These are phyloP conservation scores for Phialophora macrospora DNA, from an alignment of 2,329 filamentous ascomycete genomes.

Conservation along the genomic window DNA sequence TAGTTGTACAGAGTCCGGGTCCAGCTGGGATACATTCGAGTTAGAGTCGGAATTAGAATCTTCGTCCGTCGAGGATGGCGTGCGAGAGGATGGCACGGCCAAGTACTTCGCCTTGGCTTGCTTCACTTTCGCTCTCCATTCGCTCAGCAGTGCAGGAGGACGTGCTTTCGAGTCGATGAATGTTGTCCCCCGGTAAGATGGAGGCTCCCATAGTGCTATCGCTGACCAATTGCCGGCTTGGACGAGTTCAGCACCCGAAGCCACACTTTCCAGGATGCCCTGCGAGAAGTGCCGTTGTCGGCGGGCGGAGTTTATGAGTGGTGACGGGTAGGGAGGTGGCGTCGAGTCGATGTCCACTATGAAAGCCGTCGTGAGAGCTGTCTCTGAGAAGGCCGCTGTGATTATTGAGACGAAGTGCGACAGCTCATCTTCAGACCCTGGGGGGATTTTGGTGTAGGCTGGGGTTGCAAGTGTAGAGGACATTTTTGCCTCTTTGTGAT, in stretches of 20 bases:
- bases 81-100: slow-evolving; percentile 1
- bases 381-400: slow-evolving; percentile 30
- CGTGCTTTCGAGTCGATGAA: slow-evolving; percentile 33
- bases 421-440: slow-evolving; percentile 22
- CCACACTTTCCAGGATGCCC: slow-evolving; percentile 32
- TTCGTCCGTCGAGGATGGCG: slow-evolving; percentile 2
- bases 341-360: slow-evolving; percentile 35
- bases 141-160: slow-evolving; percentile 27
- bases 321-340: slow-evolving; percentile 33
- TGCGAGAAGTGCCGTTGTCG: slow-evolving; percentile 32
- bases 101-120: slow-evolving; percentile 32
- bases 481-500: slow-evolving; percentile 4
- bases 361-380: slow-evolving; percentile 33
- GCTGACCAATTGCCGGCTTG: slow-evolving; percentile 37
- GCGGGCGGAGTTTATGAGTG: slow-evolving; percentile 26
- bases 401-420: slow-evolving; percentile 34
- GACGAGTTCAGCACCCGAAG: slow-evolving; percentile 34
- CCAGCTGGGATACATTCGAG: background rate
- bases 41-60: slow-evolving; percentile 14
- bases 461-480: background rate
- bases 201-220: slow-evolving; percentile 36
- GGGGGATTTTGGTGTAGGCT: slow-evolving; percentile 22
- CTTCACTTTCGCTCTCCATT: slow-evolving; percentile 33
- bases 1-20: slow-evolving; percentile 17
- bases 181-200: slow-evolving; percentile 29